phyloP scores from a whole-genome alignment of 805 yeast species.

The Wickerhamiella azymoides region DNA sequence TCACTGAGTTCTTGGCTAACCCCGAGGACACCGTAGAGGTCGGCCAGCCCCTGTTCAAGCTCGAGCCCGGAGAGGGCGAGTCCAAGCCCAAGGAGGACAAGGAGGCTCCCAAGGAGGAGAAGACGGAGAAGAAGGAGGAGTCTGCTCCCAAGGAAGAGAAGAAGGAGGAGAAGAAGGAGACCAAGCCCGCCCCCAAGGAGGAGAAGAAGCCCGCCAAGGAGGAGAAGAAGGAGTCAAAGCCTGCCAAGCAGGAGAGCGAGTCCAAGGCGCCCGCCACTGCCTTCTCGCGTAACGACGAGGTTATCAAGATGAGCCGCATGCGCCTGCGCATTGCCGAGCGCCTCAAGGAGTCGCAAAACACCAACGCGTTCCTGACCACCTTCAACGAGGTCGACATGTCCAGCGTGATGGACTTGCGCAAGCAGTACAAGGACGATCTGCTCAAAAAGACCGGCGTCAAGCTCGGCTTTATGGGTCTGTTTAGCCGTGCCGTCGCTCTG shows the following conservation, averaged over 20 bases:
- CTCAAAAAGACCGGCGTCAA: conserved; percentile 86
- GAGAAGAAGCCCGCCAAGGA: conserved; percentile 18
- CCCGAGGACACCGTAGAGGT: conserved; percentile 92
- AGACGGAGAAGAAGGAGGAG: conserved; percentile 17
- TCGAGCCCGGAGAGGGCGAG: conserved; percentile 66
- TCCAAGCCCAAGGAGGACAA: conserved; percentile 30
- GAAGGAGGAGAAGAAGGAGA: conserved; percentile 17
- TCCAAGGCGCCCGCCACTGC: conserved; percentile 30
- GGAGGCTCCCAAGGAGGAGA: conserved; percentile 21
- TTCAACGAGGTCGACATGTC: conserved; percentile 98
- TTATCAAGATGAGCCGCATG: conserved; percentile 99
- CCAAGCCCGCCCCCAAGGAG: conserved; percentile 21
- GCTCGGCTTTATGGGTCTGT: conserved; percentile 98
- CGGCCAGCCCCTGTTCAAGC: conserved; percentile 81
- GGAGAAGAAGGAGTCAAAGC: conserved; percentile 21
- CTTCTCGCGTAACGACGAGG: conserved; percentile 65
- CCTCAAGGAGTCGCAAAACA: conserved; percentile 96
- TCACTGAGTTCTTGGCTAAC: conserved; percentile 65
- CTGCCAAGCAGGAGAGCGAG: conserved; percentile 24
- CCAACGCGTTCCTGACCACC: conserved; percentile 95
- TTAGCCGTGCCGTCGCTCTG: conserved; percentile 81
- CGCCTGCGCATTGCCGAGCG: conserved; percentile 97
- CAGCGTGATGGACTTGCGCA: conserved; percentile 81
- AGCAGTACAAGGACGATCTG: conserved; percentile 91
- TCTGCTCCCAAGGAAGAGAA: conserved; percentile 19